These are phyloP conservation scores for Cutaneotrichosporon cyanovorans DNA, from an alignment of 1,284 basidiomycete species.

Conservation along the genomic window DNA sequence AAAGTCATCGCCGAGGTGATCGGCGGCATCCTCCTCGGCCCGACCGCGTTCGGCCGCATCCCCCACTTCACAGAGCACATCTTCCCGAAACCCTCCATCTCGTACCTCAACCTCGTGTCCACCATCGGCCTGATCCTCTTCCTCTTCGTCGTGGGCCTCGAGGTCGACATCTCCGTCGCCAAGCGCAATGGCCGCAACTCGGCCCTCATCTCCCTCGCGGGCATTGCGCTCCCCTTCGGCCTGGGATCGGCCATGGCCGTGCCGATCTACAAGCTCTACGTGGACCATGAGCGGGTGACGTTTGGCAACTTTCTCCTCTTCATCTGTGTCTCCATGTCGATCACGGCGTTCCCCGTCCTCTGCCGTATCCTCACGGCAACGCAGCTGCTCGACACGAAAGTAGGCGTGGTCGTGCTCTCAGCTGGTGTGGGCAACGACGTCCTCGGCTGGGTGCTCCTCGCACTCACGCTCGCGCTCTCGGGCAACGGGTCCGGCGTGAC, in stretches of 20 bases:
- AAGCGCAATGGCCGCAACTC: constrained; percentile 66
- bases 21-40: constrained; percentile 70
- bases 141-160: constrained; percentile 84
- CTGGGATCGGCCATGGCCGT: constrained; percentile 74
- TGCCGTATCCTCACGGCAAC: constrained; percentile 61
- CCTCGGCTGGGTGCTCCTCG: constrained; percentile 59
- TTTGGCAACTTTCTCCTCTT: constrained; percentile 90
- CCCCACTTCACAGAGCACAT: constrained; percentile 74
- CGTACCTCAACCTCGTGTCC: constrained; percentile 80
- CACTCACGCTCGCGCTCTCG: constrained; percentile 81
- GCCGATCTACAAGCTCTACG: constrained; percentile 71
- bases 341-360: constrained; percentile 88
- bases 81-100: constrained; percentile 63
- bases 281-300: constrained; percentile 54
- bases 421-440: constrained; percentile 89
- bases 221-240: constrained; percentile 72
- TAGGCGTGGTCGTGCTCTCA: constrained; percentile 85
- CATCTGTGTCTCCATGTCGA: constrained; percentile 78
- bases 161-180: constrained; percentile 75
- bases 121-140: constrained; percentile 89
- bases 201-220: constrained; percentile 53
- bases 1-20: constrained; percentile 83
- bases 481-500: constrained; percentile 55
- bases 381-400: constrained; percentile 77
- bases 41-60: constrained; percentile 61